These are phyloP conservation scores for Nannizziopsis barbatae DNA, from an alignment of 2,329 filamentous ascomycete species.

Conservation along the genomic window DNA sequence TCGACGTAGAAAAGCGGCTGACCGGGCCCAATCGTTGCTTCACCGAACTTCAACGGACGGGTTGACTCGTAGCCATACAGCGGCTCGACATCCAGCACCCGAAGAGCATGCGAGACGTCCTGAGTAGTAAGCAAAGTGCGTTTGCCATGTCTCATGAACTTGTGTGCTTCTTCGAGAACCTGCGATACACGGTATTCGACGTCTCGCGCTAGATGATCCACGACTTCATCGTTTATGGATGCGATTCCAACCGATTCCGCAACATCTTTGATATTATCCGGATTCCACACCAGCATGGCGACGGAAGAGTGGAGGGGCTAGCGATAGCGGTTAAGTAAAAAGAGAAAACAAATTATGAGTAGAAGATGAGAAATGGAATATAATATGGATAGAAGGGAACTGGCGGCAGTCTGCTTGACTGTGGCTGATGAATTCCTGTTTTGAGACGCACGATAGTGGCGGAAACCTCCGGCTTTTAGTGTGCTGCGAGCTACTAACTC, in stretches of 20 bases:
- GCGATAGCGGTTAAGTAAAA: background rate
- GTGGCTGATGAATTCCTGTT: too few species aligned
- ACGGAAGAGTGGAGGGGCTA: background rate
- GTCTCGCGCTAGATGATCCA: conserved; percentile 79
- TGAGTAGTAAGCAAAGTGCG: conserved; percentile 79
- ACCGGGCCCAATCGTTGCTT: conserved; percentile 83
- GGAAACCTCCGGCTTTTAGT: too few species aligned
- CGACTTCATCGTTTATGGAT: conserved; percentile 69
- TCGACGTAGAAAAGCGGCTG: conserved; percentile 96
- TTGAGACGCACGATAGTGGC: too few species aligned
- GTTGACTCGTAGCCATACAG: conserved; percentile 94
- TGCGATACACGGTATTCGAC: conserved; percentile 92
- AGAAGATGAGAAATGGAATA: background rate
- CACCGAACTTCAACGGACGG: conserved; percentile 76
- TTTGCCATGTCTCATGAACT: conserved; percentile 87
- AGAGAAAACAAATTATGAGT: background rate
- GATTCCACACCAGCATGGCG: conserved; percentile 70
- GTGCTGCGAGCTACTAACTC: too few species aligned
- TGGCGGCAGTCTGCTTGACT: too few species aligned
- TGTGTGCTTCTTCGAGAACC: conserved; percentile 84
- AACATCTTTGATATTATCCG: conserved; percentile 89
- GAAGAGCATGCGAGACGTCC: conserved; percentile 76
- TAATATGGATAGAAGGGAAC: too few species aligned
- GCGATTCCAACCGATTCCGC: conserved; percentile 89
- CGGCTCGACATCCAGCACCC: conserved; percentile 81